Percentiles rank a stretch among this genome's conserved stretches.
phyloP scores from a whole-genome alignment of 1,284 basidiomycete genomes.

The Cryptococcus sp. region DNA sequence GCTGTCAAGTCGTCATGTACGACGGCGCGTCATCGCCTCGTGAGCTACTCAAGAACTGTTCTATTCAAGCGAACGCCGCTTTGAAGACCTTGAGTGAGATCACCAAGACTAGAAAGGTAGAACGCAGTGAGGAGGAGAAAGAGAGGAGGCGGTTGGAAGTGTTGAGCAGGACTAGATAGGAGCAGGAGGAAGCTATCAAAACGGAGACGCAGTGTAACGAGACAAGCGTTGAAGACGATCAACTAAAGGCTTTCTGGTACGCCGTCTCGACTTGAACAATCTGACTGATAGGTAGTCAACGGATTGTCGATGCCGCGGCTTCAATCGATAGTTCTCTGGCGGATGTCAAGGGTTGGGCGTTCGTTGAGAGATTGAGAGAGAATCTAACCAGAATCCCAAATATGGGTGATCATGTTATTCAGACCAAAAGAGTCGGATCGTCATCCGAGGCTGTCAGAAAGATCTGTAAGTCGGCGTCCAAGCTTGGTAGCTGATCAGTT shows the following conservation, averaged over 20 bases:
- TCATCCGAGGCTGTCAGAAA: slow-evolving; percentile 65
- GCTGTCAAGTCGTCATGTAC: slow-evolving; percentile 58
- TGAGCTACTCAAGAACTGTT: slow-evolving; percentile 80
- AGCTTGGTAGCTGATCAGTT: slow-evolving; percentile 8
- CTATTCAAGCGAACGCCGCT: slow-evolving; percentile 81
- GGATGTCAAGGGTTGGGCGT: slow-evolving; percentile 78
- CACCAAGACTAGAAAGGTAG: no score
- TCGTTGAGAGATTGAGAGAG: slow-evolving; percentile 68
- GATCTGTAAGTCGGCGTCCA: slow-evolving; percentile 49
- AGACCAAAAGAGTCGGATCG: slow-evolving; percentile 5
- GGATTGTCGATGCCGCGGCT: slow-evolving; percentile 69
- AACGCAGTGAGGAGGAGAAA: slow-evolving; percentile 1
- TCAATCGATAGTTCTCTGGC: slow-evolving; percentile 77
- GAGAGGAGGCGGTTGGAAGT: slow-evolving; percentile 17
- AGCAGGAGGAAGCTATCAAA: slow-evolving; percentile 7
- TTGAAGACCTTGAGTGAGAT: slow-evolving; percentile 62
- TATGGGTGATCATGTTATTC: slow-evolving; percentile 48
- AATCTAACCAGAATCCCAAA: slow-evolving; percentile 66
- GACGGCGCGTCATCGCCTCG: slow-evolving; percentile 83
- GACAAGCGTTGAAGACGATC: no score
- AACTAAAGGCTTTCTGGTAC: slow-evolving; percentile 47
- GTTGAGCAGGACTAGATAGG: slow-evolving; percentile 7
- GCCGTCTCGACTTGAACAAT: slow-evolving; percentile 55
- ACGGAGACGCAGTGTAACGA: slow-evolving; percentile 49
- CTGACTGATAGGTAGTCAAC: slow-evolving; percentile 63